phyloP scores from a whole-genome alignment of 2,329 filamentous ascomycete species.

The Aspergillus sp. region DNA sequence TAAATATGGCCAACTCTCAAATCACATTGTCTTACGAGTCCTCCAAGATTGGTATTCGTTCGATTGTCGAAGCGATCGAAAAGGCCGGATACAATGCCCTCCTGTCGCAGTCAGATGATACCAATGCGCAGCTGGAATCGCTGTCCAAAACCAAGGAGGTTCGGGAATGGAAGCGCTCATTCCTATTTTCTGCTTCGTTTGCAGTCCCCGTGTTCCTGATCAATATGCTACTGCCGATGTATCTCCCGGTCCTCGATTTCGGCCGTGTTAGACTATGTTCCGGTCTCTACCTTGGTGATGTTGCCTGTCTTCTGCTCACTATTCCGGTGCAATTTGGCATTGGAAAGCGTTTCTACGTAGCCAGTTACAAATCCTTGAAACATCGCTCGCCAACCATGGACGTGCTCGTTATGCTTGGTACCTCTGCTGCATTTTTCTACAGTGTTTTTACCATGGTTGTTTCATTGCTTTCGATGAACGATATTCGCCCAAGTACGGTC shows the following conservation, averaged over 20 bases:
- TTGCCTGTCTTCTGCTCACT: constrained; percentile 80
- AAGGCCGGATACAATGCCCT: constrained; percentile 83
- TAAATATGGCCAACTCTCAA: constrained; percentile 73
- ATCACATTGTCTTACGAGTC: constrained; percentile 74
- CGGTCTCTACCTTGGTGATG: constrained; percentile 84
- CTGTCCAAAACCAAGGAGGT: constrained; percentile 96
- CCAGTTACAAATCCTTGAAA: constrained; percentile 88
- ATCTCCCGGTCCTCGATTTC: constrained; percentile 72
- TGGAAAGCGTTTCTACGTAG: constrained; percentile 88
- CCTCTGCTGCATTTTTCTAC: constrained; percentile 94
- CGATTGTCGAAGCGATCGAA: constrained; percentile 80
- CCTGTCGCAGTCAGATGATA: constrained; percentile 88
- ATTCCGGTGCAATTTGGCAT: constrained; percentile 96
- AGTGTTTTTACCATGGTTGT: constrained; percentile 85
- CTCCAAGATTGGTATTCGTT: constrained; percentile 72
- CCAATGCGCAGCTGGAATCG: constrained; percentile 93
- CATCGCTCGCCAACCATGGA: constrained; percentile 97
- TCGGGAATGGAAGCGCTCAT: constrained; percentile 83
- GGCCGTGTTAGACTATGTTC: constrained; percentile 65
- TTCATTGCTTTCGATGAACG: constrained; percentile 72
- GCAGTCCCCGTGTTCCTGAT: constrained; percentile 88
- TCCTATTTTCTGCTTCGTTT: constrained; percentile 75
- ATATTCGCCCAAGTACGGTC: constrained; percentile 79
- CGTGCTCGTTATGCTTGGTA: constrained; percentile 89
- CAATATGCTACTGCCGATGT: constrained; percentile 94